Evolutionary conservation across 495 filamentous ascomycete species (phyloP).

Genomic region (Hyaloscypha finlandica): DNA sequence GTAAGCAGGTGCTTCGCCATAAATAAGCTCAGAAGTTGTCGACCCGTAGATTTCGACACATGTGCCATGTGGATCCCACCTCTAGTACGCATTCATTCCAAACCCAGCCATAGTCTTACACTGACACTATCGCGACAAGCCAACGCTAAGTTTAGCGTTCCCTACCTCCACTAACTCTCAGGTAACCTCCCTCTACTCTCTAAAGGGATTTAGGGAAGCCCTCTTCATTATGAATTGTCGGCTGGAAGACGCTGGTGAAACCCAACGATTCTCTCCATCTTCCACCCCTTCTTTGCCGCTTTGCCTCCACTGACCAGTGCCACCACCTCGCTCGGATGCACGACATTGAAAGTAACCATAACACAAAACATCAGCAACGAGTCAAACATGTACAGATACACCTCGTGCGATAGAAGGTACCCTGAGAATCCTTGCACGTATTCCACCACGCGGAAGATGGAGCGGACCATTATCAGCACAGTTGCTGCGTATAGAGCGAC

Average conservation of each 20-base stretch:
- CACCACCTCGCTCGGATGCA: slow-evolving; percentile 22
- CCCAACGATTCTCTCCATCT: slow-evolving; percentile 10
- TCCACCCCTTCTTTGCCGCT: slow-evolving; percentile 4
- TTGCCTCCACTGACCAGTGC: slow-evolving; percentile 3
- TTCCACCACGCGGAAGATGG: slow-evolving; percentile 62
- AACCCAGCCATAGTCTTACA: no score
- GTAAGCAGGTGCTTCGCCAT: no score
- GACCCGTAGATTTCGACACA: no score
- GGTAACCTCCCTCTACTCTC: no score
- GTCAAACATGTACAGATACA: slow-evolving; percentile 66
- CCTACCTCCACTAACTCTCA: no score
- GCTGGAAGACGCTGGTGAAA: background rate
- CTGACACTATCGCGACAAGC: no score
- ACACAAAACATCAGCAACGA: slow-evolving; percentile 56
- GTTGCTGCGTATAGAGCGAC: slow-evolving; percentile 49
- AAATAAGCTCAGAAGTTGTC: no score
- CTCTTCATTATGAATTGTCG: background rate
- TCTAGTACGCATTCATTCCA: no score
- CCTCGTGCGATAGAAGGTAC: slow-evolving; percentile 52
- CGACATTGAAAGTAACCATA: slow-evolving; percentile 44
- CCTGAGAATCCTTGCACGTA: slow-evolving; percentile 56
- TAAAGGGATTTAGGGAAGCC: no score
- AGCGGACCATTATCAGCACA: slow-evolving; percentile 60
- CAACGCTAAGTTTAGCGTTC: no score
- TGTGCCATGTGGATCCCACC: no score